A percentile compares a stretch with the other conserved stretches of the same genome.
Conservation (phyloP, 805 yeast genomes). For the Starmerella riodocensis region DNA sequence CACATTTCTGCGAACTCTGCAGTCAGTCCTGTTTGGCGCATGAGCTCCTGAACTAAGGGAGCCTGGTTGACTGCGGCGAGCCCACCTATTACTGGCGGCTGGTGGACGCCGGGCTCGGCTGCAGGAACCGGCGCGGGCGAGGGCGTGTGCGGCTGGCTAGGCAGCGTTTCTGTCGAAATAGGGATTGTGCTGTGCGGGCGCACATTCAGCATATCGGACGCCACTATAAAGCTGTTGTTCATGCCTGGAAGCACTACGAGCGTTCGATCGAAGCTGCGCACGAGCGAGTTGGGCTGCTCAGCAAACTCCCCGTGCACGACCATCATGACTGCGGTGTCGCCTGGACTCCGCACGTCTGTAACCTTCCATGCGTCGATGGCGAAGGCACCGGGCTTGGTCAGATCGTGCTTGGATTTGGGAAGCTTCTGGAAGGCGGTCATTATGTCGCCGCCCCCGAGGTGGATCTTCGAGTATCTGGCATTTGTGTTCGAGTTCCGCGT, state of each 20-base stretch:
- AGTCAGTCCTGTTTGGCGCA: slow-evolving; percentile 60
- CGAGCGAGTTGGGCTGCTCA: slow-evolving; percentile 38
- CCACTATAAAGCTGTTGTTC: slow-evolving; percentile 61
- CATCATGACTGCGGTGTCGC: slow-evolving; percentile 63
- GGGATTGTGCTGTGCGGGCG: slow-evolving; percentile 34
- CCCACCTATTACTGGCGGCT: slow-evolving; percentile 11
- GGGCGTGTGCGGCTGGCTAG: slow-evolving; percentile 2
- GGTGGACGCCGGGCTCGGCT: not conserved
- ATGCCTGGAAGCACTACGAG: slow-evolving; percentile 62
- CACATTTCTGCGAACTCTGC: slow-evolving; percentile 71
- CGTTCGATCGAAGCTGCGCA: slow-evolving; percentile 75
- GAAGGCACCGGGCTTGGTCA: slow-evolving; percentile 51
- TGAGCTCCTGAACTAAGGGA: slow-evolving; percentile 50
- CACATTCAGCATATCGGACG: slow-evolving; percentile 66
- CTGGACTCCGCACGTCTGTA: slow-evolving; percentile 40
- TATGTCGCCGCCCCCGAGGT: slow-evolving; percentile 58
- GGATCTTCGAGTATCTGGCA: slow-evolving; percentile 42
- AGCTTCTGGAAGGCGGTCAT: slow-evolving; percentile 45
- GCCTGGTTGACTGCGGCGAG: slow-evolving; percentile 29
- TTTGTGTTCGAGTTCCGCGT: slow-evolving; percentile 42
- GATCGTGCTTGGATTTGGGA: slow-evolving; percentile 68
- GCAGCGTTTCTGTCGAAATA: slow-evolving; percentile 5
- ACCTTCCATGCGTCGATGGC: slow-evolving; percentile 58
- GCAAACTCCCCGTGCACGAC: slow-evolving; percentile 74
- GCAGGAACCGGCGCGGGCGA: not conserved